Base-by-base conservation (phyloP, 1,284 basidiomycete species). In the Pyrrhoderma lamaoense region DNA sequence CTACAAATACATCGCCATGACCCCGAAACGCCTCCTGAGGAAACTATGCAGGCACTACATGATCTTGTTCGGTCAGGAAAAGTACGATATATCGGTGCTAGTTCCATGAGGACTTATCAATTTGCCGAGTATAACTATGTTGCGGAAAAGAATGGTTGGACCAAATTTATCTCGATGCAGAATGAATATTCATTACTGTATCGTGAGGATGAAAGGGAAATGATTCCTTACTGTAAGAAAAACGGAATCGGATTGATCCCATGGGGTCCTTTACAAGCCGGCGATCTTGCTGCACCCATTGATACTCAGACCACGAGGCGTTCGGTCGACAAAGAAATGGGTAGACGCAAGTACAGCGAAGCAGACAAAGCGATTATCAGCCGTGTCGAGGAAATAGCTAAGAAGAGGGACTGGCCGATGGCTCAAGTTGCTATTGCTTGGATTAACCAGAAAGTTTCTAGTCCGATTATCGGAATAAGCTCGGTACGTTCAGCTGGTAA, bases 21-120 rank as follows among this genome's bases (percentile, higher is more conserved):
- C 50, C 51, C 59, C 0, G 47, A 60, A 0, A 64, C 65, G 0
- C 63, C 72, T 0, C 58, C 61, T 0, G 68, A 71, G 40, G 70
- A 75, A 57, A 73, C 69, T 0, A 75, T 74, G 73, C 67, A 68
- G 21, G 74, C 70, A 0, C 60, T 74, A 2, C 68, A 75, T 51
- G 73, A 74, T 42, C 63, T 75, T 23, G 65, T 74, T 0, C 53
- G 67, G 52, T 61, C 58, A 34, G 72, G 74, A 0, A 71, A 70
- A 40, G 70, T 70, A n/a, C 61, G 70, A 3, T 75, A 75, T 51
- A 67, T 75, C 37, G 72, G 73, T 3, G 70, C 69, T 2, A 71
- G 69, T 52, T 72, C 69, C 22, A 71, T 73, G 67, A 55, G 66
- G 3, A 60, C 65, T 21, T 74, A 70, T 70, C 67, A 73, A 42